phyloP scores from a whole-genome alignment of 148 eudicot genomes.

The Rhododendron ferrugineum region DNA sequence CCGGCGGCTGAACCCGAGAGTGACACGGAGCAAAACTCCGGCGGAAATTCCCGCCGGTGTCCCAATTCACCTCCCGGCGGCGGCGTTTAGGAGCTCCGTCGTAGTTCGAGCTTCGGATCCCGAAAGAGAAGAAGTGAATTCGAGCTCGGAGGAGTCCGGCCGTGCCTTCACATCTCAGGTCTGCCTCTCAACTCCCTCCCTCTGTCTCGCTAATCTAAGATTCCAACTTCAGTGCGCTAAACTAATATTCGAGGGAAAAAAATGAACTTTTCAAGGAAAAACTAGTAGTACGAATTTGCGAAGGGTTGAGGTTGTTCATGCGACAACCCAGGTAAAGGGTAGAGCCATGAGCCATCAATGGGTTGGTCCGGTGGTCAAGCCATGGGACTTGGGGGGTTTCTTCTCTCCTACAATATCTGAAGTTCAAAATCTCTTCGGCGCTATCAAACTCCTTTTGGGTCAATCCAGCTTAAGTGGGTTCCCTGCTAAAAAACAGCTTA shows the following conservation, averaged over 20 bases:
- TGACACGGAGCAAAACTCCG: background rate
- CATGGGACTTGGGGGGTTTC: too few species aligned
- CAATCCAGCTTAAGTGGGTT: too few species aligned
- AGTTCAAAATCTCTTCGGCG: too few species aligned
- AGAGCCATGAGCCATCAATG: background rate
- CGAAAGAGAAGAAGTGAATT: background rate
- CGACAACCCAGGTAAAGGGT: too few species aligned
- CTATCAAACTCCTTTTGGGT: too few species aligned
- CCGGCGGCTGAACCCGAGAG: background rate
- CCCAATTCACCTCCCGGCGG: background rate
- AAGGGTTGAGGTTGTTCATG: too few species aligned
- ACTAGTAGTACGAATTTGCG: too few species aligned
- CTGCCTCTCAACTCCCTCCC: background rate
- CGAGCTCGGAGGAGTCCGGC: background rate
- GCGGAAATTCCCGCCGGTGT: background rate
- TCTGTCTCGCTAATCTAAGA: background rate
- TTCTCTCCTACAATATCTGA: too few species aligned
- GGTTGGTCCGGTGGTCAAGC: too few species aligned
- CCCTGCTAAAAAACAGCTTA: background rate
- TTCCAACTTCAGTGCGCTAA: too few species aligned
- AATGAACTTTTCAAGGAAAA: too few species aligned
- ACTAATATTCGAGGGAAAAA: too few species aligned
- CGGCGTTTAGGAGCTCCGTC: background rate
- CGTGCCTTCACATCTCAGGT: constrained; percentile 18
- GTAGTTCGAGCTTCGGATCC: constrained; percentile 15